These are phyloP conservation scores for Pythium sp. DNA, from an alignment of 352 stramenopile genomes.

Conservation along the genomic window DNA sequence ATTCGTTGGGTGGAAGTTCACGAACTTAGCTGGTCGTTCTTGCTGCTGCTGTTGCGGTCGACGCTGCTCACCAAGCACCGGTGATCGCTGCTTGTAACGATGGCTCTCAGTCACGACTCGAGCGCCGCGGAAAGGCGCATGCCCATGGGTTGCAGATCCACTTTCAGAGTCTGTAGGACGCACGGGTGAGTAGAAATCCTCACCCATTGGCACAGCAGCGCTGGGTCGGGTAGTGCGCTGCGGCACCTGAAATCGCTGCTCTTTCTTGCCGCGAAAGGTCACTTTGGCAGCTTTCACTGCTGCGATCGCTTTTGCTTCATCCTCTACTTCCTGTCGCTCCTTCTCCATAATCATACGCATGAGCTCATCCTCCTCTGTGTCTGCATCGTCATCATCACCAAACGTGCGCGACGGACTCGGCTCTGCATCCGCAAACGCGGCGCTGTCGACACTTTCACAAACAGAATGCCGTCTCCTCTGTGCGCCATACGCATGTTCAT, in stretches of 20 bases:
- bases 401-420: constrained; percentile 10
- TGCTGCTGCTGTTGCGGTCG: not conserved
- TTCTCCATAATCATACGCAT: constrained; percentile 36
- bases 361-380: constrained; percentile 39
- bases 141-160: not conserved
- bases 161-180: constrained; percentile 12
- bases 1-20: not conserved
- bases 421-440: constrained; percentile 11
- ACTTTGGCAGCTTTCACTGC: constrained; percentile 2
- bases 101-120: constrained; percentile 4
- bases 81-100: not conserved
- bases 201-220: not conserved
- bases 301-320: constrained; percentile 8
- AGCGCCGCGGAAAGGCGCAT: constrained; percentile 14
- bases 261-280: not conserved
- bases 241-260: not conserved
- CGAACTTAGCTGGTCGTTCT: not conserved
- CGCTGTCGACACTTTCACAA: not conserved
- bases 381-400: not conserved
- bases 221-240: not conserved
- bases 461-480: not conserved
- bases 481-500: not conserved
- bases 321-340: constrained; percentile 26
- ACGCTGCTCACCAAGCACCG: not conserved
- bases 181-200: constrained; percentile 36